Conservation (phyloP, 805 yeast genomes). For the Kuraishia ogatae region DNA sequence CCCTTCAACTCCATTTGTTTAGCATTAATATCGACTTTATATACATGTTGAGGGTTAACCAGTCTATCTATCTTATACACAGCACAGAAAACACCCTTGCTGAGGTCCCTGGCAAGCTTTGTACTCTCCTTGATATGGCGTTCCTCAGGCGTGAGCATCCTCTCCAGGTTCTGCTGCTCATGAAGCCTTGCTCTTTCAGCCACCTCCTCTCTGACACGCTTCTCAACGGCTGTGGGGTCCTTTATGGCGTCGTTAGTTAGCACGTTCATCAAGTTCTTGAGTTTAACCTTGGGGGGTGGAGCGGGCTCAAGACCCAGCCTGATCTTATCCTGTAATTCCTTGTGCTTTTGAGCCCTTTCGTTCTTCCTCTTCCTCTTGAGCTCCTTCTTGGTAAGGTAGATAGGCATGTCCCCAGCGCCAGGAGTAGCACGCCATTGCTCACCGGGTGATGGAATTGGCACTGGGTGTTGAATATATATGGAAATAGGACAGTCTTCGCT, state of each 20-base stretch:
- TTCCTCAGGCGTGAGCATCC: constrained; percentile 56
- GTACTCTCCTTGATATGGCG: constrained; percentile 36
- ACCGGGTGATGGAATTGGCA: constrained; percentile 45
- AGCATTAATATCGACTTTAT: constrained; percentile 74
- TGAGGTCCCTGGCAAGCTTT: constrained; percentile 39
- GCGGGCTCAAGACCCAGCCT: constrained; percentile 78
- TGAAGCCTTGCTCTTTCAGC: constrained; percentile 54
- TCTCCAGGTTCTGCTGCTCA: constrained; percentile 44
- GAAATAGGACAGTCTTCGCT: constrained; percentile 45
- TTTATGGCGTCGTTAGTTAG: constrained; percentile 75
- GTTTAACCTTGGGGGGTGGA: constrained; percentile 82
- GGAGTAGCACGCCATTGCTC: no score
- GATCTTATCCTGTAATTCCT: constrained; percentile 70
- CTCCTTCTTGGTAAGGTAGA: constrained; percentile 71
- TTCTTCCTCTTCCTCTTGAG: constrained; percentile 63
- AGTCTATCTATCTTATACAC: constrained; percentile 52
- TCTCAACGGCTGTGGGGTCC: constrained; percentile 86
- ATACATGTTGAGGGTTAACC: constrained; percentile 57
- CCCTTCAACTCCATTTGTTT: constrained; percentile 47
- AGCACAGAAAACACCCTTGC: constrained; percentile 40
- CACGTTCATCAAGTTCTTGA: constrained; percentile 80
- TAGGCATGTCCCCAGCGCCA: constrained; percentile 18
- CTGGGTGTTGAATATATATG: constrained; percentile 77
- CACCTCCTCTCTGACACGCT: constrained; percentile 59
- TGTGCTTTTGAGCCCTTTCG: constrained; percentile 51